phyloP scores from a whole-genome alignment of 2,329 filamentous ascomycete species.

The Westerdykella aurantiaca region DNA sequence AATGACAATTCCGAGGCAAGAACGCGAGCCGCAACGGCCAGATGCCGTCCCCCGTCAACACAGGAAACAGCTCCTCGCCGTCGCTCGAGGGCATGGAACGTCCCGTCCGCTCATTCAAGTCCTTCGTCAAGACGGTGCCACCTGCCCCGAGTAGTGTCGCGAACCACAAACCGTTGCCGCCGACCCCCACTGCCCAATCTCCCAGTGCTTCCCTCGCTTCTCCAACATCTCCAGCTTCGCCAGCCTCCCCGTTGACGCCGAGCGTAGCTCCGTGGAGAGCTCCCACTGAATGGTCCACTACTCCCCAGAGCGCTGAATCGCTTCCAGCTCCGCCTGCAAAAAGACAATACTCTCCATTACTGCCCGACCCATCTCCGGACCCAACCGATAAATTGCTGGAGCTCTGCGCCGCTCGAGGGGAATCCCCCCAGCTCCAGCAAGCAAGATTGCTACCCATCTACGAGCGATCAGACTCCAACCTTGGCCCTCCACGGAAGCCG shows the following conservation, averaged over 20 bases:
- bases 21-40: constrained; percentile 12
- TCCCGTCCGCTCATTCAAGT: constrained; percentile 29
- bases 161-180: constrained; percentile 21
- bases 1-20: constrained; percentile 15
- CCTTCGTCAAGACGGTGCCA: constrained; percentile 22
- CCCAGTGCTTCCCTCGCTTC: not conserved
- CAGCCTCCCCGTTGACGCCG: constrained; percentile 2
- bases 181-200: constrained; percentile 11
- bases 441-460: constrained; percentile 16
- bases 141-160: constrained; percentile 9
- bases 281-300: constrained; percentile 21
- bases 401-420: constrained; percentile 7
- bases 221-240: constrained; percentile 2
- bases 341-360: constrained; percentile 21
- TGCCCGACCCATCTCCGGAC: constrained; percentile 28
- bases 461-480: constrained; percentile 9
- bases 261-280: constrained; percentile 22
- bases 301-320: not conserved
- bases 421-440: constrained; percentile 5
- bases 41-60: constrained; percentile 20
- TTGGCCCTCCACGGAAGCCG: constrained; percentile 17
- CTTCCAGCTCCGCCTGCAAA: constrained; percentile 4
- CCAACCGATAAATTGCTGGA: constrained; percentile 10
- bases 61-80: constrained; percentile 17
- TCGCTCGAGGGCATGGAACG: constrained; percentile 31